Conservation (phyloP, 2,329 filamentous ascomycete genomes). For the Aurifilum marmelostoma region DNA sequence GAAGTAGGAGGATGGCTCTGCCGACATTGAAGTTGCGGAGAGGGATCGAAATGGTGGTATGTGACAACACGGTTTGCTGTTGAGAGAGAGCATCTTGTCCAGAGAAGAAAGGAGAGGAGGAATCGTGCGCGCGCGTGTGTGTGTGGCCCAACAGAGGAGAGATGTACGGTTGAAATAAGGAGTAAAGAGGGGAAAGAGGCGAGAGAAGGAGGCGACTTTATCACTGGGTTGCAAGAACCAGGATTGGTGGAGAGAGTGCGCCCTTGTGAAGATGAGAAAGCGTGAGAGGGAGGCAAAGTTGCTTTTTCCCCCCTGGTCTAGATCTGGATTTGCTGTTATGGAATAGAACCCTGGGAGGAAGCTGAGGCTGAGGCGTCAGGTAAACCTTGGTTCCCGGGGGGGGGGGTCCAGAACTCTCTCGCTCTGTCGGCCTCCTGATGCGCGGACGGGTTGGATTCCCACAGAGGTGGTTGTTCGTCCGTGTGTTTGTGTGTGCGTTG, state of each 20-base stretch:
- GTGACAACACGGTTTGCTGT: slow-evolving; percentile 22
- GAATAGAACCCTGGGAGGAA: slow-evolving; percentile 1
- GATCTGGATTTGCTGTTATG: slow-evolving; percentile 10
- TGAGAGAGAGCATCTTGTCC: slow-evolving; percentile 24
- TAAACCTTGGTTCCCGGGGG: slow-evolving; percentile 16
- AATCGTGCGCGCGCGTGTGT: too few species aligned
- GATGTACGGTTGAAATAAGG: not conserved
- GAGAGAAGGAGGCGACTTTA: slow-evolving; percentile 1
- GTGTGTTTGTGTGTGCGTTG: not conserved
- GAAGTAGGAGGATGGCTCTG: slow-evolving; percentile 11
- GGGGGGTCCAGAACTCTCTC: slow-evolving; percentile 4
- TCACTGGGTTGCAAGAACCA: not conserved
- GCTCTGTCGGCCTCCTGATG: not conserved
- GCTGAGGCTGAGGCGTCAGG: slow-evolving; percentile 21
- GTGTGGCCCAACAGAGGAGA: not conserved
- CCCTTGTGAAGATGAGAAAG: not conserved
- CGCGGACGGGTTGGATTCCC: not conserved
- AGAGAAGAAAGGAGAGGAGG: not conserved
- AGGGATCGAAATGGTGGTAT: slow-evolving; percentile 24
- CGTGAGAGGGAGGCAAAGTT: not conserved
- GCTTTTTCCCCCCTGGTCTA: slow-evolving; percentile 9
- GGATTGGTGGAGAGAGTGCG: slow-evolving; percentile 2
- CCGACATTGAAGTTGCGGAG: slow-evolving; percentile 5
- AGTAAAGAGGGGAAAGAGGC: not conserved
- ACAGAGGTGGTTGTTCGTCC: not conserved